phyloP scores from a whole-genome alignment of 31 red algal genomes.

The Asparagopsis taxiformis region DNA sequence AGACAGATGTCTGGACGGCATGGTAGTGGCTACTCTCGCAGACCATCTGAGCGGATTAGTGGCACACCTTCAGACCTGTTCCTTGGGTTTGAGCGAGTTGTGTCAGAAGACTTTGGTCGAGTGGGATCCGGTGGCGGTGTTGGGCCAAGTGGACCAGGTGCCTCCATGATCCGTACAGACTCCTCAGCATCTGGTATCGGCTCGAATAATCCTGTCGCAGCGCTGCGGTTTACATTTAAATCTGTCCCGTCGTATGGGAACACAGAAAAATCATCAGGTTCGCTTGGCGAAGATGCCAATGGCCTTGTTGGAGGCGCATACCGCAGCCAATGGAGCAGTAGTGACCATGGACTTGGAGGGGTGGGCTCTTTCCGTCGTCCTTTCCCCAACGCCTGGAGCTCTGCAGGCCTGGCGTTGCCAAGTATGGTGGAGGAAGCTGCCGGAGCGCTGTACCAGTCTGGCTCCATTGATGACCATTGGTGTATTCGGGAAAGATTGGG shows the following conservation, averaged over 20 bases:
- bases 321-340: conserved; percentile 9
- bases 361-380: not conserved
- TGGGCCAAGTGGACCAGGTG: no score
- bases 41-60: no score
- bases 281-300: conserved; percentile 27
- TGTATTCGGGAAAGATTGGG: conserved; percentile 30
- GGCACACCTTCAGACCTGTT: no score
- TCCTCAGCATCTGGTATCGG: not conserved
- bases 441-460: conserved; percentile 42
- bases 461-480: conserved; percentile 40
- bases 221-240: no score
- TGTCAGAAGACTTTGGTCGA: conserved; percentile 28
- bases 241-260: conserved; percentile 51
- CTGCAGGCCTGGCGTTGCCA: conserved; percentile 1
- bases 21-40: conserved; percentile 9
- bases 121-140: no score
- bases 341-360: not conserved
- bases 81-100: conserved; percentile 41
- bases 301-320: conserved; percentile 36
- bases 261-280: conserved; percentile 45
- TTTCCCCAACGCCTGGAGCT: conserved; percentile 34
- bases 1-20: not conserved
- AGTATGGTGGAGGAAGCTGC: conserved; percentile 56
- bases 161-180: not conserved
- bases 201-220: conserved; percentile 9